phyloP scores from a whole-genome alignment of 257 asterid species.

The Solanum megistacrolobum region DNA sequence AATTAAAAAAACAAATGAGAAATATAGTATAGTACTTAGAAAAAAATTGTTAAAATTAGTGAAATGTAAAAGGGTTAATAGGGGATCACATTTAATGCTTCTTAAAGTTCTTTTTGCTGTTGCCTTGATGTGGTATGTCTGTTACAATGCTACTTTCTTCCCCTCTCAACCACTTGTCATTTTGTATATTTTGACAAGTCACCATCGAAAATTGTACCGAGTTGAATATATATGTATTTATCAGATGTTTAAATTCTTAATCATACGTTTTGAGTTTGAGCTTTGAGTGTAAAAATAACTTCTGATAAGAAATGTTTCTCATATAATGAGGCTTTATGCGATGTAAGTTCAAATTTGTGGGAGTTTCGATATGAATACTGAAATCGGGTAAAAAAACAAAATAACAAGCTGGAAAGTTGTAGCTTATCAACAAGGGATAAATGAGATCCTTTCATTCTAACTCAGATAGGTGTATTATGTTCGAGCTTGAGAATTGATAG shows the following conservation, averaged over 20 bases:
- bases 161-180: slow-evolving; percentile 11
- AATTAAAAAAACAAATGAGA: background rate
- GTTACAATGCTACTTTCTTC: slow-evolving; percentile 13
- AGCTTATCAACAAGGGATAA: background rate
- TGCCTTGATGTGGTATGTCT: slow-evolving; percentile 27
- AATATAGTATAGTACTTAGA: background rate
- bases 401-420: background rate
- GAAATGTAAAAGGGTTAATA: background rate
- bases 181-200: background rate
- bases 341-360: background rate
- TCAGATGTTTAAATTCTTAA: background rate
- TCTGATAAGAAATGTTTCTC: background rate
- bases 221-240: background rate
- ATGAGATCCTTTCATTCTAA: background rate
- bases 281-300: background rate
- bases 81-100: slow-evolving; percentile 12
- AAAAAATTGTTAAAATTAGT: background rate
- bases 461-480: background rate
- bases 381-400: background rate
- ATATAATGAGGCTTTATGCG: background rate
- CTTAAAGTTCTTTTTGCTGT: slow-evolving; percentile 10
- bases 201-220: background rate
- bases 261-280: background rate
- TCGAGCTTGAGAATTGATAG: background rate
- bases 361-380: background rate